Evolutionary conservation across 1,284 basidiomycete species (phyloP), one percentile per base, ranked within the genome.

Genomic region (Tilletia horrida): DNA sequence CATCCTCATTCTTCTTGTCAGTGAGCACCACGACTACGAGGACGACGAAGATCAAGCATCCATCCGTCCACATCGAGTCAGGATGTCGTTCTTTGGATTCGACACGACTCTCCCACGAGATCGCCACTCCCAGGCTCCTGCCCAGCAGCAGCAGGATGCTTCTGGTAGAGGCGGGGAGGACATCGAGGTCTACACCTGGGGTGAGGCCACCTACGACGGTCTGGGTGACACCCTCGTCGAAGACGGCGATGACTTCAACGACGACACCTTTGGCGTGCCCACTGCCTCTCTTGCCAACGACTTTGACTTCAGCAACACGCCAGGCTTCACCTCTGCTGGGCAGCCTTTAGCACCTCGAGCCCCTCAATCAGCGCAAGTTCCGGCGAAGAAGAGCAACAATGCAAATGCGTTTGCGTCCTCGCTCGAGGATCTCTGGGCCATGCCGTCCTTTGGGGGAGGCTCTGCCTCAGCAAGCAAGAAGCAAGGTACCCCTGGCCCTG

Each of bases 141-240:
- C n/a, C n/a, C n/a, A n/a, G n/a, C n/a, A 52, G 50, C 16, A n/a
- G 18, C 35, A 40, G 35, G 35, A 40, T 11, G 35, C 35, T 40
- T 11, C 35, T 40, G 35, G 35, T 40, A 11, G 35, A 4, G 35
- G 35, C 35, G 35, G 35, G 73, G 86, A 87, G 71, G 92, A 91
- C 76, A 88, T 93, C 83, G 85, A 96, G 62, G 84, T 91, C 63
- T 92, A 90, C 83, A 91, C 89, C 55, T 93, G 91, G 91, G 91
- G 91, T 23, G 90, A 91, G 75, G 91, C 92, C 62, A 89, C 88
- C 74, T 92, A 92, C 80, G 91, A 93, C 83, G 90, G 90, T n/a
- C 87, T 94, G 11, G 93, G 90, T 57, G 90, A 91, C 82, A 88
- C 88, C 67, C 86, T 97, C 68, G 88, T 90, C 76, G 95, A 97